Percentiles rank a stretch among this genome's conserved stretches.
Evolutionary conservation across 1,284 basidiomycete species (phyloP).

Genomic region (Boletellus deceptivus): DNA sequence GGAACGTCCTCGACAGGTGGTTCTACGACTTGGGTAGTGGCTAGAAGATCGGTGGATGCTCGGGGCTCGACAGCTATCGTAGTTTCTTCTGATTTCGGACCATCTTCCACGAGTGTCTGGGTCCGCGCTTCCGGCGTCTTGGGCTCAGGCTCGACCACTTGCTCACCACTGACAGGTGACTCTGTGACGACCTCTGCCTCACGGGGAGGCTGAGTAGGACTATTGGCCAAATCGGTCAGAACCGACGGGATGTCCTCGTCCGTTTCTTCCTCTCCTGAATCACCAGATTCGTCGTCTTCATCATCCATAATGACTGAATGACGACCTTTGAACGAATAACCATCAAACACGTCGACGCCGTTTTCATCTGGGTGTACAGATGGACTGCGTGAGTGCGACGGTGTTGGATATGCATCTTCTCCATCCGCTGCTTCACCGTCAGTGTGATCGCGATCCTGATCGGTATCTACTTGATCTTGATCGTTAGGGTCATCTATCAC

Average conservation of each 20-base stretch:
- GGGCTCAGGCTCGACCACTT: conserved; percentile 49
- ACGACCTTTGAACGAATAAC: conserved; percentile 85
- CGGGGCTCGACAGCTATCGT: conserved; percentile 15
- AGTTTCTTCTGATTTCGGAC: conserved; percentile 17
- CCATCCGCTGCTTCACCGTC: conserved; percentile 72
- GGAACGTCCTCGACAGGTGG: conserved; percentile 1
- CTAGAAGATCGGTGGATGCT: conserved; percentile 19
- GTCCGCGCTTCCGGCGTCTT: conserved; percentile 73
- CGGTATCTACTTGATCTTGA: conserved; percentile 58
- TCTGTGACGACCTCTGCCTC: conserved; percentile 32
- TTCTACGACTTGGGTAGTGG: conserved; percentile 17
- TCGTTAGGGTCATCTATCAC: conserved; percentile 74
- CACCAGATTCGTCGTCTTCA: conserved; percentile 44
- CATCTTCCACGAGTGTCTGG: conserved; percentile 41
- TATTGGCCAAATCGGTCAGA: conserved; percentile 20
- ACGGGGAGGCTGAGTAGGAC: conserved; percentile 17
- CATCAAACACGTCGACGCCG: conserved; percentile 74
- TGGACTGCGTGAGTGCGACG: conserved; percentile 70
- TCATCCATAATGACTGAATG: conserved; percentile 75
- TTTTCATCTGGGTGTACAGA: conserved; percentile 55
- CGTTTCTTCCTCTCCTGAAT: conserved; percentile 39
- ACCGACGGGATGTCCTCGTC: conserved; percentile 36
- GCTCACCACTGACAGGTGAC: conserved; percentile 27
- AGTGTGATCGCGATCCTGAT: conserved; percentile 57
- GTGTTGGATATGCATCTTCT: conserved; percentile 66